Evolutionary conservation across 2,329 filamentous ascomycete genomes (phyloP).

Genomic region (Apiospora saccharicola): DNA sequence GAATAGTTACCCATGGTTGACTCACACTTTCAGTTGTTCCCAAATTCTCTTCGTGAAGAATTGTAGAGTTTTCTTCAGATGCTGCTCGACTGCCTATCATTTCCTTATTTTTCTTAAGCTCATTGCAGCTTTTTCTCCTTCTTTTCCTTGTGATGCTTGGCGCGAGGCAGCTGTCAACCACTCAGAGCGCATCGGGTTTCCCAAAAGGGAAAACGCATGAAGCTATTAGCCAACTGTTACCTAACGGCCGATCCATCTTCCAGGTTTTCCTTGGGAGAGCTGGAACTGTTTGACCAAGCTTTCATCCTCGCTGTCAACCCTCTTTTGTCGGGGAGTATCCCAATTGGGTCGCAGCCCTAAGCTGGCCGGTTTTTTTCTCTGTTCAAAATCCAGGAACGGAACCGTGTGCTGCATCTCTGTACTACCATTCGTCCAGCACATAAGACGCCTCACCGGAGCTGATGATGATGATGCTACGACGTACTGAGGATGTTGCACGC

Average conservation of each 20-base stretch:
- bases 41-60: background rate
- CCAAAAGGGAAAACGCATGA: constrained; percentile 14
- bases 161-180: background rate
- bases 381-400: background rate
- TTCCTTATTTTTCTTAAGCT: background rate
- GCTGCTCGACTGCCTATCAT: background rate
- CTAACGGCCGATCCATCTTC: constrained; percentile 18
- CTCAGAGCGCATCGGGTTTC: constrained; percentile 18
- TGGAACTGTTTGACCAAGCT: background rate
- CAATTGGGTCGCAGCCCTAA: background rate
- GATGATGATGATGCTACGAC: background rate
- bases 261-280: constrained; percentile 4
- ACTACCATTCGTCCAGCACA: background rate
- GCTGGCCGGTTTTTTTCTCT: background rate
- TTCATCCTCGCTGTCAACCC: background rate
- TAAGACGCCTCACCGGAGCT: background rate
- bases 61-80: background rate
- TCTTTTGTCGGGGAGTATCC: background rate
- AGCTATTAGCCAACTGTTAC: constrained; percentile 23
- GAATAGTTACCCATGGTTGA: background rate
- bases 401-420: background rate
- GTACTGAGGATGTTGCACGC: background rate
- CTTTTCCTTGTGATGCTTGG: constrained; percentile 19
- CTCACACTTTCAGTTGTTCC: background rate
- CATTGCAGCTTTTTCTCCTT: background rate